A percentile compares a stretch with the other conserved stretches of the same genome.
Conservation (phyloP, 164 flowering plant species). For the Berberis thunbergii region DNA sequence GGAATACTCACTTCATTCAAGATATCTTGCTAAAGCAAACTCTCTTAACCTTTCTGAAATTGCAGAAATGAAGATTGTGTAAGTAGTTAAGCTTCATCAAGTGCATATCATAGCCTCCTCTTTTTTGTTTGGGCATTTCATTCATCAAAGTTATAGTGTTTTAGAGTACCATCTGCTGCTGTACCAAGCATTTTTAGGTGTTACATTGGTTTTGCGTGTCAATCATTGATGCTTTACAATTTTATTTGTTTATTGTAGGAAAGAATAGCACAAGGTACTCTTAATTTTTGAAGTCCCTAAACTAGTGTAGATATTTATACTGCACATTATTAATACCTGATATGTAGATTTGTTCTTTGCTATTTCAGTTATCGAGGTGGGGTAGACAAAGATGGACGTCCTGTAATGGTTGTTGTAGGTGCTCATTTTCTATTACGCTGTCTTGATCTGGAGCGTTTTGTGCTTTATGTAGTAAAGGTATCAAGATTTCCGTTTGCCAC, state of each 20-base stretch:
- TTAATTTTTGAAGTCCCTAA: background rate
- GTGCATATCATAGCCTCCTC: background rate
- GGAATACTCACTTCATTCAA: slow-evolving; percentile 90
- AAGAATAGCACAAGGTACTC: background rate
- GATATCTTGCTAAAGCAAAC: slow-evolving; percentile 95
- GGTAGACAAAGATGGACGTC: slow-evolving; percentile 97
- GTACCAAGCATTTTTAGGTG: no score
- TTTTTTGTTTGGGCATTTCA: background rate
- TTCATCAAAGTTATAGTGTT: no score
- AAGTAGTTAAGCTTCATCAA: slow-evolving; percentile 23
- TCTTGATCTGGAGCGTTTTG: slow-evolving; percentile 96
- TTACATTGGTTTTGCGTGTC: no score
- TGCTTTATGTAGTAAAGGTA: slow-evolving; percentile 87
- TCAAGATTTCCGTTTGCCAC: background rate
- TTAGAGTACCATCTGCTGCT: no score
- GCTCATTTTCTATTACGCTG: slow-evolving; percentile 98
- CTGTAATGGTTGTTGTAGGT: slow-evolving; percentile 98
- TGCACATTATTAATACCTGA: background rate
- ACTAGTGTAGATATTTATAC: no score
- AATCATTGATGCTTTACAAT: no score
- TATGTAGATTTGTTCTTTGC: slow-evolving; percentile 3
- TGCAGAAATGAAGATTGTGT: slow-evolving; percentile 99
- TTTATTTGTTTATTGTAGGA: no score
- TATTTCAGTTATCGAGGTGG: slow-evolving; percentile 89
- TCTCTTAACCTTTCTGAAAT: slow-evolving; percentile 93